These are phyloP conservation scores for Pezicula carpinea DNA, from an alignment of 2,329 filamentous ascomycete species.

Conservation along the genomic window DNA sequence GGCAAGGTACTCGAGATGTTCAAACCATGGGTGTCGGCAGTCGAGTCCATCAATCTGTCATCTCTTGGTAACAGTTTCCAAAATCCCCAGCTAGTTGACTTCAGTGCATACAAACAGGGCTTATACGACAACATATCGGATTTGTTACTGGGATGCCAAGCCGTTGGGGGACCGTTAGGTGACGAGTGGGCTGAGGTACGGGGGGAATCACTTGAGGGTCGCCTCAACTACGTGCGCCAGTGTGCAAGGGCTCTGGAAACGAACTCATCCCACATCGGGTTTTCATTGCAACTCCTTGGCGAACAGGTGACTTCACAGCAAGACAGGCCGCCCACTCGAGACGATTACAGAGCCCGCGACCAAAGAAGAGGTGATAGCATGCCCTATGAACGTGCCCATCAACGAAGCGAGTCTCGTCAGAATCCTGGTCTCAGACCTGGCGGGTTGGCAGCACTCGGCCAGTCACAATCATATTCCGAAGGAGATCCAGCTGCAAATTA, in stretches of 20 bases:
- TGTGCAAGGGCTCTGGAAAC: constrained; percentile 79
- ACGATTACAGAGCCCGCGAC: constrained; percentile 41
- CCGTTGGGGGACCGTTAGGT: constrained; percentile 82
- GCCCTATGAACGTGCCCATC: constrained; percentile 50
- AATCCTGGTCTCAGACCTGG: constrained; percentile 18
- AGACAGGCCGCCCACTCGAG: constrained; percentile 28
- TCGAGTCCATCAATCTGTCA: constrained; percentile 89
- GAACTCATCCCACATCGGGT: constrained; percentile 81
- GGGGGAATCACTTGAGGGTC: constrained; percentile 82
- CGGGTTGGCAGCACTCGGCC: constrained; percentile 19
- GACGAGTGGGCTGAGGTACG: constrained; percentile 96
- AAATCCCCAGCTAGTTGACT: constrained; percentile 81
- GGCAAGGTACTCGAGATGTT: constrained; percentile 82
- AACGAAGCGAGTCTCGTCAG: constrained; percentile 49
- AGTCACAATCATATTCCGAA: constrained; percentile 61
- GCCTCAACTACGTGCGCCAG: constrained; percentile 73
- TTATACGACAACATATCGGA: constrained; percentile 92
- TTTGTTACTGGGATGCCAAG: constrained; percentile 80
- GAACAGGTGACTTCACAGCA: constrained; percentile 61
- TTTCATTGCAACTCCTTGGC: constrained; percentile 80
- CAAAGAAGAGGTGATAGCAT: constrained; percentile 55
- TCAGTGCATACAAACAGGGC: constrained; percentile 85
- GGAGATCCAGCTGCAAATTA: constrained; percentile 41
- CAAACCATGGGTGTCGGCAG: constrained; percentile 80
- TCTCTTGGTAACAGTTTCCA: constrained; percentile 73